Conservation (phyloP, 2,329 filamentous ascomycete genomes). For the Amauroascus niger region DNA sequence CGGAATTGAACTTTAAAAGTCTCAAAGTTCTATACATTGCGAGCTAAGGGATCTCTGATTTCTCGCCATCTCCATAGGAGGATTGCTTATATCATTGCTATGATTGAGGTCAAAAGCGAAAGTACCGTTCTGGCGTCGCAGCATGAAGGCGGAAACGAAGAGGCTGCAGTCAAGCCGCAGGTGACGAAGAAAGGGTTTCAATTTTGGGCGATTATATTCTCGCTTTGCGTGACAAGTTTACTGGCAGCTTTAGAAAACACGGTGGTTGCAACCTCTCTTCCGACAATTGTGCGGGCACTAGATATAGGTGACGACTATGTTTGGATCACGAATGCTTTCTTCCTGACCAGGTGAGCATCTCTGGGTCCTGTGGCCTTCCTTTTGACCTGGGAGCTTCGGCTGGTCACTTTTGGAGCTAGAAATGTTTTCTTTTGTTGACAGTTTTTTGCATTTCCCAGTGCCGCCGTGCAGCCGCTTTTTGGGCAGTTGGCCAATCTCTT, state of each 20-base stretch:
- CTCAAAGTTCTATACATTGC: too few relatives aligned
- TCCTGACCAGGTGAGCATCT: neutral
- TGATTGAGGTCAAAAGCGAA: too few relatives aligned
- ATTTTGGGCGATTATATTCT: neutral
- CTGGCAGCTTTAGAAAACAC: slow-evolving; percentile 4
- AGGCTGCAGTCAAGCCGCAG: neutral
- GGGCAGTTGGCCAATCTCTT: slow-evolving; percentile 14
- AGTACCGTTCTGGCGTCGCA: neutral
- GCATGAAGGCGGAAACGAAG: neutral
- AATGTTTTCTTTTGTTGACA: too few relatives aligned
- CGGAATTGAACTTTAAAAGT: too few relatives aligned
- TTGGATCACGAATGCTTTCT: slow-evolving; percentile 4
- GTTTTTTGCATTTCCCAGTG: neutral
- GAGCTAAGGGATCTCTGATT: too few relatives aligned
- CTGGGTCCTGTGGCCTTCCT: too few relatives aligned
- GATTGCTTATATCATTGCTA: too few relatives aligned
- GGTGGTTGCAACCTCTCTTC: neutral
- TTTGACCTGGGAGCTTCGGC: too few relatives aligned
- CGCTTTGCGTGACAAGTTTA: neutral
- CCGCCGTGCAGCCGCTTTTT: slow-evolving; percentile 7
- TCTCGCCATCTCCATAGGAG: too few relatives aligned
- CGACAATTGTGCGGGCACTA: neutral
- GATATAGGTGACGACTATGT: slow-evolving; percentile 6
- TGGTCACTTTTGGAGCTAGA: too few relatives aligned
- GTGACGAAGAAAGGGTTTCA: neutral